Evolutionary conservation across 2,329 filamentous ascomycete species (phyloP).

Genomic region (Monilinia fructicola): DNA sequence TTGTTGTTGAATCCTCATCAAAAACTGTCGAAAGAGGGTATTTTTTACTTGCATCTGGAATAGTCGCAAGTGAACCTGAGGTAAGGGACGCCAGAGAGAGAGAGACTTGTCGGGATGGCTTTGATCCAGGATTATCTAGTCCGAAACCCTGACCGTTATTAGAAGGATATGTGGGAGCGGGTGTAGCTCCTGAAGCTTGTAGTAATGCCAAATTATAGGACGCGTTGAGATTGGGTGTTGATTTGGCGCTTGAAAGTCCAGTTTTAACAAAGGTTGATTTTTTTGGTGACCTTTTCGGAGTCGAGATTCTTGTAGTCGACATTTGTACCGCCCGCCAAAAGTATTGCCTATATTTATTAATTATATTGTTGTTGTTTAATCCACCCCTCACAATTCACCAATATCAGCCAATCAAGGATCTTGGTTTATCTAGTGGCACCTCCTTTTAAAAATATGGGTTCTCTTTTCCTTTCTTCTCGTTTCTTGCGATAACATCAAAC

Average conservation of each 20-base stretch:
- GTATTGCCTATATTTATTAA: conserved; percentile 1
- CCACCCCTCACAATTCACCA: conserved; percentile 15
- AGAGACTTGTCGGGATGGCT: conserved; percentile 62
- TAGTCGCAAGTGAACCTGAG: conserved; percentile 59
- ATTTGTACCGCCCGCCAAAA: conserved; percentile 11
- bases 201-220: conserved; percentile 30
- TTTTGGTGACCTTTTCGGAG: conserved; percentile 18
- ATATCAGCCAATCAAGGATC: conserved; percentile 7
- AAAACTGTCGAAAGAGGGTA: conserved; percentile 60
- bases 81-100: conserved; percentile 71
- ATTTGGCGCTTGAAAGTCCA: conserved; percentile 46
- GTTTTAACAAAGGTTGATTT: conserved; percentile 18
- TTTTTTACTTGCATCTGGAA: conserved; percentile 64
- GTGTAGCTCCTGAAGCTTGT: conserved; percentile 22
- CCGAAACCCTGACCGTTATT: conserved; percentile 15
- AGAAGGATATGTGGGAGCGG: background rate
- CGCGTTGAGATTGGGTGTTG: conserved; percentile 58
- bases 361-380: background rate
- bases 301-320: conserved; percentile 13
- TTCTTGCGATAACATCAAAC: background rate
- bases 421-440: conserved; percentile 4
- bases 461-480: background rate
- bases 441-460: background rate
- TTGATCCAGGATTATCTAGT: conserved; percentile 8
- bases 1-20: conserved; percentile 44